Evolutionary conservation across 441 rosid species (phyloP), one percentile per base, ranked within the genome.

Genomic region (Pelargonium hybrid): DNA sequence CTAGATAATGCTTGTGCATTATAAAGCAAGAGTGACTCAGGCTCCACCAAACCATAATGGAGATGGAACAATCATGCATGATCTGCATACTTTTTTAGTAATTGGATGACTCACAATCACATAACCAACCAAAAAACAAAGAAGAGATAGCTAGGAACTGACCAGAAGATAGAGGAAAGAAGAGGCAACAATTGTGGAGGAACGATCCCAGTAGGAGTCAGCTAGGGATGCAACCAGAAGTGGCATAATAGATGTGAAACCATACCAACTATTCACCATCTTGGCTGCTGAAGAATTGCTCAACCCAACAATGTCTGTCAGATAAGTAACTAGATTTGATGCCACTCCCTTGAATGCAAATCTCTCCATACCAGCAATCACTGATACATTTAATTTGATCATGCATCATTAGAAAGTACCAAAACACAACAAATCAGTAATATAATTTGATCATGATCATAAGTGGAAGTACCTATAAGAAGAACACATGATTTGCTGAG

Each of bases 261-360:
- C 98, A 74, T 86, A 82, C 98, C 98, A 91, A 43, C 86, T 87
- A 71, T 86, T 91, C 0, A 93, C 98, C 21, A 93, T 84, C 75
- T 91, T 91, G 3, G 98, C 97, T 50, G 97, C 96, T 15, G 87
- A 77, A 5, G 97, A 91, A 68, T 93, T 93, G 71, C 89, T 87
- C 95, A 91, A 84, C 71, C 84, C 85, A 48, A 87, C 89, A 2
- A 82, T 84, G 67, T 90, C 96, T 45, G 98, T 93, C 29, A 93
- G 81, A 77, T 91, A 93, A 8, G 96, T 93, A 67, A 93, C 95
- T 66, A 93, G 82, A 79, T 93, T 93, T 15, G 97, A 91, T 48
- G 89, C 87, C 79, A 93, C 96, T 72, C 98, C 98, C 79, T 93
- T 93, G 87, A 87, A 93, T 37, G 91, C 97, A 82, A 86, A 90